Evolutionary conservation across 177 flowering plant genomes (phyloP).

Genomic region (Vitis hybrid): DNA sequence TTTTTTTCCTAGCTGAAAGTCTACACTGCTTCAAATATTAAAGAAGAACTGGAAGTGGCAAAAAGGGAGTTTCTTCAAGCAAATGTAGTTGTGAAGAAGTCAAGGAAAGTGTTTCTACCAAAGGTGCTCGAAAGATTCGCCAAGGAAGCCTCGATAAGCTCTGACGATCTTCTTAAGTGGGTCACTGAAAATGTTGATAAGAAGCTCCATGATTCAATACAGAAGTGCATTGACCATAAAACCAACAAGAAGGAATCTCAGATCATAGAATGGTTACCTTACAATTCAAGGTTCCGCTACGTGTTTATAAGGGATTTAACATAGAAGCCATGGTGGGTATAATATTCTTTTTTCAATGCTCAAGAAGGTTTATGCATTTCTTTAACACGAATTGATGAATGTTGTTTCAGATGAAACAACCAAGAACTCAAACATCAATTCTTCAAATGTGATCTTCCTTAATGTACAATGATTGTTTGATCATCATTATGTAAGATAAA

Average conservation of each 20-base stretch:
- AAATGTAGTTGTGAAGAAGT: slow-evolving; percentile 69
- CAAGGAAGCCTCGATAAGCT: slow-evolving; percentile 53
- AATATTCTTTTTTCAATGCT: slow-evolving; percentile 12
- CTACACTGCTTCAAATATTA: slow-evolving; percentile 59
- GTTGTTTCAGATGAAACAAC: not conserved
- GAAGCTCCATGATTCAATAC: slow-evolving; percentile 62
- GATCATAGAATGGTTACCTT: slow-evolving; percentile 77
- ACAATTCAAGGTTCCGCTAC: slow-evolving; percentile 67
- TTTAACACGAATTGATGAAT: not conserved
- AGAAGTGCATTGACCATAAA: slow-evolving; percentile 47
- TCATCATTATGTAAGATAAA: not conserved
- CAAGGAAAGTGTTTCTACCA: slow-evolving; percentile 72
- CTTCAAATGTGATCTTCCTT: not conserved
- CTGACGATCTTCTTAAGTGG: slow-evolving; percentile 65
- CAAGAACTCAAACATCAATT: not conserved
- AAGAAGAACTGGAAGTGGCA: slow-evolving; percentile 65
- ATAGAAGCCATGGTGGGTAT: slow-evolving; percentile 67
- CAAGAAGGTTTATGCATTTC: not conserved
- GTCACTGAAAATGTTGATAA: slow-evolving; percentile 58
- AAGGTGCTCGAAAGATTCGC: slow-evolving; percentile 68
- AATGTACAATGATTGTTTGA: not conserved
- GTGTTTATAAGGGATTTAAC: slow-evolving; percentile 55
- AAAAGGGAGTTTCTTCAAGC: slow-evolving; percentile 75
- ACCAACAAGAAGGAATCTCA: slow-evolving; percentile 50
- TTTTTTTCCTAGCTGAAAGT: slow-evolving; percentile 52